Percentiles rank a stretch among this genome's conserved stretches.
These are phyloP conservation scores for Arthrobotrys sphaeroides DNA, from an alignment of 2,329 filamentous ascomycete species.

Conservation along the genomic window DNA sequence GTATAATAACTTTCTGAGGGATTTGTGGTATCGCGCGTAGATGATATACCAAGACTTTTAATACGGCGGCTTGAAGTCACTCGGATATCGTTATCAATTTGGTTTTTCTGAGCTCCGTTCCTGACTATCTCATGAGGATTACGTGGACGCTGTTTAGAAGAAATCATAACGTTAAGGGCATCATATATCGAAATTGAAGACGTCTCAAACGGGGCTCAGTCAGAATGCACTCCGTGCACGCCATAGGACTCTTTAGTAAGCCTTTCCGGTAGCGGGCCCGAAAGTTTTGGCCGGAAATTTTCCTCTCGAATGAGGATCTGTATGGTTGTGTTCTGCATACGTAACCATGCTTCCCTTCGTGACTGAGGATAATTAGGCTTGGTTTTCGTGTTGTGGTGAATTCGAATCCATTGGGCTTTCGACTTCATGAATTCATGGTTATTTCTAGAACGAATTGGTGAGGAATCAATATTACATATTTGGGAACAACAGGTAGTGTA, in stretches of 20 bases:
- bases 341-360: neutral
- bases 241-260: neutral
- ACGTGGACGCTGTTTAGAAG: conserved; percentile 15
- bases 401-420: too few species aligned
- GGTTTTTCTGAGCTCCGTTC: neutral
- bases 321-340: neutral
- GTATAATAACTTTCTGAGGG: neutral
- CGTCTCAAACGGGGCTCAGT: conserved; percentile 19
- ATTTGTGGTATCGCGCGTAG: neutral
- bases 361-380: too few species aligned
- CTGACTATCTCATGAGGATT: conserved; percentile 7
- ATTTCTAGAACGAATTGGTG: too few species aligned
- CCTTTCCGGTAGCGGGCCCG: conserved; percentile 1
- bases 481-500: too few species aligned
- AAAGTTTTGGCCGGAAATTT: neutral
- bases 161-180: conserved; percentile 2
- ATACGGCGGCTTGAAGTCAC: too few species aligned
- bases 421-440: too few species aligned
- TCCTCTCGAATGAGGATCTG: neutral
- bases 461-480: too few species aligned
- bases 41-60: neutral
- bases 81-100: neutral
- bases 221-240: neutral
- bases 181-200: neutral
- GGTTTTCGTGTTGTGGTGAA: conserved; percentile 3